Evolutionary conservation across 805 yeast genomes (phyloP).

Genomic region (Ogataea ganodermae): DNA sequence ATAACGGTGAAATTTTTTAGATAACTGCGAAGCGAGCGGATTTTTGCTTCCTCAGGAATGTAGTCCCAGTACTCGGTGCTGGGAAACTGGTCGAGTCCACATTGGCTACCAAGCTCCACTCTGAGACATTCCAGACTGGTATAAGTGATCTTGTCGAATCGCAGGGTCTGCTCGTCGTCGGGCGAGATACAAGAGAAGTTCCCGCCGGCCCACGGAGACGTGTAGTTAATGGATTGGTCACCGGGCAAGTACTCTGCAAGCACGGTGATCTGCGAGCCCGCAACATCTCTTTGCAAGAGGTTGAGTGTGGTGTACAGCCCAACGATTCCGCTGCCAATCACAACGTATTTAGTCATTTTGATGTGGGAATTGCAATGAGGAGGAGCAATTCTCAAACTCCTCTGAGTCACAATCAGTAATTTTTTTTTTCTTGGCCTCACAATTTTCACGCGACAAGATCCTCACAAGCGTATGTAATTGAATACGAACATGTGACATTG

Average conservation of each 20-base stretch:
- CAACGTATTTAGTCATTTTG: constrained; percentile 19
- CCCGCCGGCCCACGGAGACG: constrained; percentile 83
- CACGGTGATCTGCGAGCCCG: constrained; percentile 49
- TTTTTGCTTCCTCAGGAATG: constrained; percentile 46
- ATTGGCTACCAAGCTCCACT: constrained; percentile 42
- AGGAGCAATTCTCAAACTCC: no score
- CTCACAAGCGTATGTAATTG: neutral
- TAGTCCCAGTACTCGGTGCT: constrained; percentile 63
- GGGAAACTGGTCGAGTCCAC: constrained; percentile 57
- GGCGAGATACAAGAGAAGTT: constrained; percentile 64
- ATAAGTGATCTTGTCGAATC: constrained; percentile 60
- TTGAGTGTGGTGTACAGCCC: constrained; percentile 64
- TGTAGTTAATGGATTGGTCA: constrained; percentile 69
- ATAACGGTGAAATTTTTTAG: constrained; percentile 48
- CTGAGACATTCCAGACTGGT: constrained; percentile 46
- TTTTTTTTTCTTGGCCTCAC: neutral
- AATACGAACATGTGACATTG: neutral
- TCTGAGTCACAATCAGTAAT: no score
- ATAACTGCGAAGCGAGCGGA: constrained; percentile 49
- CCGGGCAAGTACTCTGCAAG: constrained; percentile 75
- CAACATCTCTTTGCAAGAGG: constrained; percentile 43
- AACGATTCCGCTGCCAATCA: constrained; percentile 60
- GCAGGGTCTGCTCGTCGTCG: constrained; percentile 49
- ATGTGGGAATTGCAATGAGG: no score
- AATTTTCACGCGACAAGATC: neutral